Conservation (phyloP, 2,329 filamentous ascomycete species). For the Colletotrichum eremochloae region DNA sequence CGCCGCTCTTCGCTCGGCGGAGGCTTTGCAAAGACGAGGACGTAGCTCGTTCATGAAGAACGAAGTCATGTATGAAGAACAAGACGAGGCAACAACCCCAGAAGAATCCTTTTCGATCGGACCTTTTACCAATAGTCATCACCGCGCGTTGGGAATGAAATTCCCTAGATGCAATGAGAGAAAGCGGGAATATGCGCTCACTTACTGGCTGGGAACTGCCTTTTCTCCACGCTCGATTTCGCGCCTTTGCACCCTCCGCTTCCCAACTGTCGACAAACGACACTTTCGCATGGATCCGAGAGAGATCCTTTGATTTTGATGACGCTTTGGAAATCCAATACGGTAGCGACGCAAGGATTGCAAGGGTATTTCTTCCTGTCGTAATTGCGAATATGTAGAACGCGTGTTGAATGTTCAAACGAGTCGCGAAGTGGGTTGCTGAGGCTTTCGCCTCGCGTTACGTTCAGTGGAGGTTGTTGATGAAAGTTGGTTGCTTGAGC, state of each 20-base stretch:
- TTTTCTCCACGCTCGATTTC: constrained; percentile 11
- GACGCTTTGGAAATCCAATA: neutral
- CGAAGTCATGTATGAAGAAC: constrained; percentile 40
- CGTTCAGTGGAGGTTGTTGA: constrained; percentile 34
- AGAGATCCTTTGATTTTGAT: neutral
- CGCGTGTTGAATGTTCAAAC: neutral
- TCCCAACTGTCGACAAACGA: constrained; percentile 20
- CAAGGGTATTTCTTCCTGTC: neutral
- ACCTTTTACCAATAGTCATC: constrained; percentile 77
- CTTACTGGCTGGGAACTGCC: constrained; percentile 16
- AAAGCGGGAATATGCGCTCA: constrained; percentile 1
- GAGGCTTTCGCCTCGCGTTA: constrained; percentile 39
- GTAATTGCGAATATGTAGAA: constrained; percentile 8
- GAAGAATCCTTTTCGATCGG: constrained; percentile 64
- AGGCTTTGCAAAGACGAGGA: constrained; percentile 28
- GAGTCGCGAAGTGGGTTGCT: constrained; percentile 25
- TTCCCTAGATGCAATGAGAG: neutral
- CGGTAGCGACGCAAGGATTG: neutral
- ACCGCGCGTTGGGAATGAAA: constrained; percentile 48
- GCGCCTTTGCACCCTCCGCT: constrained; percentile 35
- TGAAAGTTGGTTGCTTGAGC: constrained; percentile 17
- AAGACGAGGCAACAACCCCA: constrained; percentile 57
- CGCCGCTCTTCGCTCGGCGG: constrained; percentile 15
- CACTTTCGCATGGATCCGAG: constrained; percentile 28
- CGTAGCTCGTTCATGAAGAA: constrained; percentile 41